A percentile compares a stretch with the other conserved stretches of the same genome.
Evolutionary conservation across 192 early-diverging fungal genomes (phyloP).

Genomic region (Rhizophlyctis rosea): DNA sequence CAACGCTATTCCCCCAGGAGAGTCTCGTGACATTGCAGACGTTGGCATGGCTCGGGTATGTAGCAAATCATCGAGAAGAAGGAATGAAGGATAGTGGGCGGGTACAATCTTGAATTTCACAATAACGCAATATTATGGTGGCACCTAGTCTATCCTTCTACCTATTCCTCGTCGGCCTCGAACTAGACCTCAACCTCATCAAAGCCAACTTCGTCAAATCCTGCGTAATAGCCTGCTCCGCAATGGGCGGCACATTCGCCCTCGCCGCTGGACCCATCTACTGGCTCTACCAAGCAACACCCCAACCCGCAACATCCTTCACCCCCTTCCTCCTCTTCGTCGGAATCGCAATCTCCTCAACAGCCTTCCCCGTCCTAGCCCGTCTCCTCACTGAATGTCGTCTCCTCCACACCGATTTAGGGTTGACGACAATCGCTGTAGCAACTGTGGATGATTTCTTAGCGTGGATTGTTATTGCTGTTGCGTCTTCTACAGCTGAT

Average conservation of each 20-base stretch:
- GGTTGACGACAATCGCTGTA: slow-evolving; percentile 71
- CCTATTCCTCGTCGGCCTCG: too few relatives aligned
- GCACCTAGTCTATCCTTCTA: too few relatives aligned
- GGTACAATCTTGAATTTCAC: too few relatives aligned
- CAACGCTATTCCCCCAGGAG: too few relatives aligned
- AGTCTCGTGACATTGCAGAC: slow-evolving; percentile 69
- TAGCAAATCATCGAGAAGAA: too few relatives aligned
- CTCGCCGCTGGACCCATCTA: slow-evolving; percentile 66
- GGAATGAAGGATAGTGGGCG: too few relatives aligned
- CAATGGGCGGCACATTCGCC: slow-evolving; percentile 74
- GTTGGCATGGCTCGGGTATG: too few relatives aligned
- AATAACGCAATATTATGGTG: too few relatives aligned
- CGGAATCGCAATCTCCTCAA: slow-evolving; percentile 85
- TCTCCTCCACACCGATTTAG: slow-evolving; percentile 60
- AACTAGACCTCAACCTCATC: slow-evolving; percentile 62
- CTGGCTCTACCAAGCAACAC: too few relatives aligned
- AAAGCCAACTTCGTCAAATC: slow-evolving; percentile 23
- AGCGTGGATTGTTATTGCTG: slow-evolving; percentile 64
- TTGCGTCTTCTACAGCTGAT: too few relatives aligned
- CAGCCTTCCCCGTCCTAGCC: slow-evolving; percentile 88
- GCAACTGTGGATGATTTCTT: slow-evolving; percentile 77
- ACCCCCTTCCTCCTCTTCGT: slow-evolving; percentile 74
- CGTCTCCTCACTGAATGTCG: slow-evolving; percentile 86
- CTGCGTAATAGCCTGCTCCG: slow-evolving; percentile 60
- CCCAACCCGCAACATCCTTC: too few relatives aligned